Evolutionary conservation across 108 stramenopile species (phyloP).

Genomic region (Cyclotella sp.): DNA sequence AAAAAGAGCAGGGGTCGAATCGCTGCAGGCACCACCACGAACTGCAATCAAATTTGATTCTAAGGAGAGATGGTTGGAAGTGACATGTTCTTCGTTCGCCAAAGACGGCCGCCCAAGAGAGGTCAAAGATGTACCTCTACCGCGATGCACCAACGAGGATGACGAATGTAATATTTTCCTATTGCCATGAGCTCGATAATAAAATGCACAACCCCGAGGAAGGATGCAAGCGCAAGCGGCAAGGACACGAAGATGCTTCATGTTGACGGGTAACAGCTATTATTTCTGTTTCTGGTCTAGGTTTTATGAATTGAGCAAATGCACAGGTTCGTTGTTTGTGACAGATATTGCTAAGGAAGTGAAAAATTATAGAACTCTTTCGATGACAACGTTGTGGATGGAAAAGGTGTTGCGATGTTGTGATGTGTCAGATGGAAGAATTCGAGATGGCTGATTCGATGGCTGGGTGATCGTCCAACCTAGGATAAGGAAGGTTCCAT

Average conservation of each 20-base stretch:
- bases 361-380: too few relatives aligned
- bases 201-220: neutral
- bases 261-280: neutral
- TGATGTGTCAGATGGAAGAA: too few relatives aligned
- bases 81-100: neutral
- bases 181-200: neutral
- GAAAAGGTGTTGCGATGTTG: too few relatives aligned
- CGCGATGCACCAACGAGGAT: neutral
- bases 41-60: neutral
- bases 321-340: too few relatives aligned
- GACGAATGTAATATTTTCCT: neutral
- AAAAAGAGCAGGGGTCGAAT: conserved; percentile 29
- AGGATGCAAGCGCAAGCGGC: neutral
- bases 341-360: too few relatives aligned
- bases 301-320: too few relatives aligned
- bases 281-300: too few relatives aligned
- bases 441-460: too few relatives aligned
- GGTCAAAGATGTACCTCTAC: neutral
- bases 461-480: too few relatives aligned
- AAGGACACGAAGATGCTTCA: neutral
- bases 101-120: neutral
- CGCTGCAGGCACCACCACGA: conserved; percentile 31
- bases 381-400: too few relatives aligned
- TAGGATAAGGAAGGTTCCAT: too few relatives aligned
- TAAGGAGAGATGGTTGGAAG: too few relatives aligned